Base-by-base conservation (phyloP, 2,329 filamentous ascomycete genomes). In the Phaeosphaeriaceae sp. region DNA sequence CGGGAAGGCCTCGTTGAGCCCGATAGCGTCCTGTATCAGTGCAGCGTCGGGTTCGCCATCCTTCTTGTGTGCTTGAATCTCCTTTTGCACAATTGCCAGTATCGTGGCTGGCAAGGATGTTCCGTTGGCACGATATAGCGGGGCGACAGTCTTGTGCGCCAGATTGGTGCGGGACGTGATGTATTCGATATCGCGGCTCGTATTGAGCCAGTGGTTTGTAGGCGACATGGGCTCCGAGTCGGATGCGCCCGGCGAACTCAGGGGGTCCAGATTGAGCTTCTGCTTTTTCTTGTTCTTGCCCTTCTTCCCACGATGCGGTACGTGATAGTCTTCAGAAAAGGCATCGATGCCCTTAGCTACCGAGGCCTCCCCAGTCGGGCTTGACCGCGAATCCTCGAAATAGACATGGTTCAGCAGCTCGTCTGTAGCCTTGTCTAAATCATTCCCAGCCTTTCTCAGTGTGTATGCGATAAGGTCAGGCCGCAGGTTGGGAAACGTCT, bases 331-430 rank as follows among this genome's bases (percentile, higher is more conserved):
- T 41, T 86, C 83, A 21, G 86, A 88, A 72, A 97, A 97, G 0
- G 86, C 92, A 57, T 97, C 92, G n/a, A 97, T 82, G 0, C 93
- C 91, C 72, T 91, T 94, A 1, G 81, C 73, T 5, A 80, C 69
- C 4, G 66, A 55, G 19, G 79, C 76, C 33, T 76, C 79, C 48
- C 77, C 74, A 2, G 75, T 79, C 3, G 82, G 79, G 40, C 77
- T 78, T 17, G 85, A 81, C 53, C 86, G 82, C 0, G 85, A 85
- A 56, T 92, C 87, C 57, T 92, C 87, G 4, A 97, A 88, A 70
- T 89, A 92, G 20, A 91, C 87, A 15, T 92, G 83, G 64, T 91
- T 96, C 31, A 97, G 84, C 13, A 98, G 81, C 57, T 92, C 88
- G 67, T 97, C 92, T 61, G 96, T 88, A 1, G 92, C 87, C 15